Conservation (phyloP, 129 eudicot species). For the sunflower (Helianthus annuus) region DNA sequence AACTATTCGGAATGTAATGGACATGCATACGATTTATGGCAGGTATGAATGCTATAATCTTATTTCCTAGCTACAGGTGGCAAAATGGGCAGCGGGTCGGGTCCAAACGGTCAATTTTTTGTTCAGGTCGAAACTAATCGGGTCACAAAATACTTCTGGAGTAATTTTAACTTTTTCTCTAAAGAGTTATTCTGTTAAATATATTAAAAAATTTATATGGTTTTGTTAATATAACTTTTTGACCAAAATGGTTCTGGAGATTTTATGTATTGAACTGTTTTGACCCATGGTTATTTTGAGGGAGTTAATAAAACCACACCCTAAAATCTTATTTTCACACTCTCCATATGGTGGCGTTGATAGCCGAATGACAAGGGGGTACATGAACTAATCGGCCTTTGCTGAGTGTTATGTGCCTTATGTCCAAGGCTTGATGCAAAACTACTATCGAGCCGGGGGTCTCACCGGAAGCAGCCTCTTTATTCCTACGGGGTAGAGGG, state of each 20-base stretch:
- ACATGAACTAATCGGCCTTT: too few relatives aligned
- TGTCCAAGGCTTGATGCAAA: too few relatives aligned
- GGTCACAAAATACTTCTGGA: neutral
- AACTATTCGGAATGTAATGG: constrained; percentile 88
- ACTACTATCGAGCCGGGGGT: too few relatives aligned
- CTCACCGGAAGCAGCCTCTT: too few relatives aligned
- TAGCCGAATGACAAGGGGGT: too few relatives aligned
- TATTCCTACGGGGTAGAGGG: too few relatives aligned
- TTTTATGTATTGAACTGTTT: neutral
- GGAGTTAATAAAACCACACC: too few relatives aligned
- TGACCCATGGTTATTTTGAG: neutral
- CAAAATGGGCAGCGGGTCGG: neutral
- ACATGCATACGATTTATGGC: constrained; percentile 91
- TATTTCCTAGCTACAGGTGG: neutral
- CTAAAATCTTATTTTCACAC: too few relatives aligned
- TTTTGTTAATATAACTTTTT: neutral
- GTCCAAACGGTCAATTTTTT: neutral
- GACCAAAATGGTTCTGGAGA: neutral
- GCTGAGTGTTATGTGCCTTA: too few relatives aligned
- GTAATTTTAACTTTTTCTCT: neutral
- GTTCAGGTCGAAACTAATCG: neutral
- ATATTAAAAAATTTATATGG: neutral
- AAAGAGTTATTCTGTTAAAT: neutral
- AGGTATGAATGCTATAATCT: constrained; percentile 52
- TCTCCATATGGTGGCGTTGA: too few relatives aligned